Percentiles rank a stretch among this genome's conserved stretches.
Evolutionary conservation across 2,329 filamentous ascomycete genomes (phyloP).

Genomic region (Calonectria multiphialidica): DNA sequence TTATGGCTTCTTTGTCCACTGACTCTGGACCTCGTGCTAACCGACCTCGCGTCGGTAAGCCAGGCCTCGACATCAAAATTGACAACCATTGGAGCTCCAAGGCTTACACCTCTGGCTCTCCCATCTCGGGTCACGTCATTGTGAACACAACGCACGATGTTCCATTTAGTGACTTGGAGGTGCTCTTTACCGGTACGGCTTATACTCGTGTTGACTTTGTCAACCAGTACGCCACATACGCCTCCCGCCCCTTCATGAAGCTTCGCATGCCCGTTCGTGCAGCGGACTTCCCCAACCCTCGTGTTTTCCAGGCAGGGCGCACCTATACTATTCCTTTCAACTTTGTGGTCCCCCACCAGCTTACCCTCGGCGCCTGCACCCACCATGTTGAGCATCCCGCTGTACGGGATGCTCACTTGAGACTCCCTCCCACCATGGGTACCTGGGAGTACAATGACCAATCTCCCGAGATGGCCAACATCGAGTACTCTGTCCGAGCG

Average conservation of each 20-base stretch:
- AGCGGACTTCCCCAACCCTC: constrained; percentile 59
- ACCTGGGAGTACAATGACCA: constrained; percentile 67
- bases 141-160: constrained; percentile 60
- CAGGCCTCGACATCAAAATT: constrained; percentile 62
- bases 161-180: constrained; percentile 64
- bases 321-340: constrained; percentile 67
- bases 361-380: constrained; percentile 68
- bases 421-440: constrained; percentile 65
- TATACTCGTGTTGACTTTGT: constrained; percentile 65
- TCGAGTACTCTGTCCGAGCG: constrained; percentile 66
- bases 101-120: constrained; percentile 67
- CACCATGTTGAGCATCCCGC: constrained; percentile 59
- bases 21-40: constrained; percentile 38
- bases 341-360: constrained; percentile 69
- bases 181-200: constrained; percentile 64
- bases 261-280: constrained; percentile 64
- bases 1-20: constrained; percentile 41
- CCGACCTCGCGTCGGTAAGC: constrained; percentile 35
- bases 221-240: constrained; percentile 59
- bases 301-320: constrained; percentile 61
- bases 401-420: constrained; percentile 64
- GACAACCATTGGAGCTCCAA: constrained; percentile 66
- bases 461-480: constrained; percentile 64
- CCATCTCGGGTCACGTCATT: constrained; percentile 61
- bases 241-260: constrained; percentile 67